Evolutionary conservation across 2,329 filamentous ascomycete genomes (phyloP), one percentile per base, ranked within the genome.

Genomic region (Fusarium annulatum): DNA sequence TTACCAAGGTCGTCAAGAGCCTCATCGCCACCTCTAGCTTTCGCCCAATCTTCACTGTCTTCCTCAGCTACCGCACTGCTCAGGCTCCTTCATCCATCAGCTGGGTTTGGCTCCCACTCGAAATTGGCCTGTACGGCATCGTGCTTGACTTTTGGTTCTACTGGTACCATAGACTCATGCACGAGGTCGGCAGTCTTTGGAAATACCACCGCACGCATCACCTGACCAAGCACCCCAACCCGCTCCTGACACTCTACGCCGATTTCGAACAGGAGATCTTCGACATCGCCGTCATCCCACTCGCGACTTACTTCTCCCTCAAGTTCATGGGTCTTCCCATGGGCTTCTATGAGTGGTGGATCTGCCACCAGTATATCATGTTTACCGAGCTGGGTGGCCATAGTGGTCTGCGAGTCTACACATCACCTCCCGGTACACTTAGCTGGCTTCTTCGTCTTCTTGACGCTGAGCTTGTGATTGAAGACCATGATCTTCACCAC

Each of bases 81-180:
- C 56, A 59, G 2, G 9, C 56, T 1, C 56, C 56, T 15, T 51
- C 56, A 2, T 26, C 23, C 23, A 38, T 51, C 1, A 51, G 6
- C 18, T 67, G 30, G 67, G 41, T 59, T 6, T 67, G 62, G 67
- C 39, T 69, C 0, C 61, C 57, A 33, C 39, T 69, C 0, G 49
- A 69, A 11, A 62, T 69, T 16, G 67, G 67, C 2, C 26, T 69
- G 1, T 69, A 69, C 9, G 56, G 62, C 2, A 67, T 69, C 15
- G 48, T 69, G 19, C 63, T 69, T 3, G 67, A 69, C 57, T 69
- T 69, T 43, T 69, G 67, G 67, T 69, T 67, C 51, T 69, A 69
- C 43, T 43, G 64, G 26, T 69, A 69, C 28, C 67, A 69, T 9
- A 64, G 67, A 36, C 57, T 59, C 52, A 67, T 69, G 62, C 67